These are phyloP conservation scores for Syncephalastrum racemosum DNA, from an alignment of 371 early-diverging fungal species.

Conservation along the genomic window DNA sequence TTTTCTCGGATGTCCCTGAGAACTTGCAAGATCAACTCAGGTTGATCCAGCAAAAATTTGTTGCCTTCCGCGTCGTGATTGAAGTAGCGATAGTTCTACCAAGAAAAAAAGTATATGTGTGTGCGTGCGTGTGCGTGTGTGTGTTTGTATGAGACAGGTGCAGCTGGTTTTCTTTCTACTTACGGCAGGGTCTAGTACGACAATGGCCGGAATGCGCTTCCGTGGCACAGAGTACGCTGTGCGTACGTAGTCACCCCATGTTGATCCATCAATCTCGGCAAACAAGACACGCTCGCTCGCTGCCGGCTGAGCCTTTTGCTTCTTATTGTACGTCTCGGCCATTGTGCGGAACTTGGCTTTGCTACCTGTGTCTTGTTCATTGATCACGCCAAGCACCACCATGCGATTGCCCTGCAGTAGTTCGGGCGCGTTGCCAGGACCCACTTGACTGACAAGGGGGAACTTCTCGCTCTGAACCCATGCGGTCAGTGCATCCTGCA, in stretches of 20 bases:
- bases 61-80: conserved; percentile 12
- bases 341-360: conserved; percentile 23
- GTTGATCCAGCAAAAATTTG: conserved; percentile 15
- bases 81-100: conserved; percentile 17
- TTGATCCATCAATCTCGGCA: conserved; percentile 19
- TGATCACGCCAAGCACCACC: conserved; percentile 30
- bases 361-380: conserved; percentile 14
- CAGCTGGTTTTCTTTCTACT: not conserved
- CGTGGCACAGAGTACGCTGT: conserved; percentile 17
- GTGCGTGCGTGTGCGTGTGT: not conserved
- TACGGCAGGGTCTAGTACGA: conserved; percentile 27
- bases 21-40: conserved; percentile 11
- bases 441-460: conserved; percentile 34
- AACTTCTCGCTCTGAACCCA: conserved; percentile 45
- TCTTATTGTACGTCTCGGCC: conserved; percentile 8
- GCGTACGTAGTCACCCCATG: conserved; percentile 23
- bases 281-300: conserved; percentile 19
- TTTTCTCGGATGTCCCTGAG: conserved; percentile 12
- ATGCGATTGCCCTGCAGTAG: conserved; percentile 31
- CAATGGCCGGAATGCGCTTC: conserved; percentile 17
- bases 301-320: conserved; percentile 11
- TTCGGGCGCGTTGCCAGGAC: conserved; percentile 29
- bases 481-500: conserved; percentile 17
- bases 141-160: not conserved
- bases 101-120: not conserved